phyloP scores from a whole-genome alignment of 2,329 filamentous ascomycete species.

The Clonostachys chloroleuca region DNA sequence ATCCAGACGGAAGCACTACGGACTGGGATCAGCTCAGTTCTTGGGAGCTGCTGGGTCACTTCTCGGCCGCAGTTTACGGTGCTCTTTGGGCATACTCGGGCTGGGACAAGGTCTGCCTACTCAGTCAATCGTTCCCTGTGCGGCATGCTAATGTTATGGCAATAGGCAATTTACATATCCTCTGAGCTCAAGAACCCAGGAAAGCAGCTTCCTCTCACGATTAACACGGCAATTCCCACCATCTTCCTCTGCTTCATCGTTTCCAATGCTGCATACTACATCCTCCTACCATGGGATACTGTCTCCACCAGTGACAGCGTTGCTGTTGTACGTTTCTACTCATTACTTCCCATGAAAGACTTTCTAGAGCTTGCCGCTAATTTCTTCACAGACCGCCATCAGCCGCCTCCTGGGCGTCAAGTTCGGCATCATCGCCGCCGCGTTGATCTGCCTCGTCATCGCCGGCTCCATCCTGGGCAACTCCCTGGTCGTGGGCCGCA shows the following conservation, averaged over 20 bases:
- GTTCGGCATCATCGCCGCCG: conserved; percentile 48
- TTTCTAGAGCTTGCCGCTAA: neutral
- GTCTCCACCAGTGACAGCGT: conserved; percentile 57
- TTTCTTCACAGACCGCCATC: conserved; percentile 41
- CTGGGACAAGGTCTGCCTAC: conserved; percentile 55
- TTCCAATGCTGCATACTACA: conserved; percentile 58
- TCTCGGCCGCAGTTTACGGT: conserved; percentile 56
- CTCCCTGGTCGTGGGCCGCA: conserved; percentile 57
- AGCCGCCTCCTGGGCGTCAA: conserved; percentile 47
- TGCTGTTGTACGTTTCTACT: conserved; percentile 45
- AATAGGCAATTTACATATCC: conserved; percentile 50
- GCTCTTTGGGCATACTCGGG: conserved; percentile 62
- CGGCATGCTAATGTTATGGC: neutral
- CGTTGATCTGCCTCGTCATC: conserved; percentile 56
- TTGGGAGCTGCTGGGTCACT: conserved; percentile 58
- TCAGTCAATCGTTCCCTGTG: too few species aligned
- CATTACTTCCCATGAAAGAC: too few species aligned
- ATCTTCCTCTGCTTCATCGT: conserved; percentile 55
- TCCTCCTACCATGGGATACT: conserved; percentile 55
- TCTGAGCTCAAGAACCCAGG: conserved; percentile 46
- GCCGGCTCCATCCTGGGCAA: conserved; percentile 59
- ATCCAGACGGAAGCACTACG: conserved; percentile 42
- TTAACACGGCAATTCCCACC: conserved; percentile 56
- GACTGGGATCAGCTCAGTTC: conserved; percentile 41
- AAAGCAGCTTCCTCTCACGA: conserved; percentile 52